Evolutionary conservation across 345 rosid genomes (phyloP), one percentile per base, ranked within the genome.

Genomic region (Limnanthes douglasii): DNA sequence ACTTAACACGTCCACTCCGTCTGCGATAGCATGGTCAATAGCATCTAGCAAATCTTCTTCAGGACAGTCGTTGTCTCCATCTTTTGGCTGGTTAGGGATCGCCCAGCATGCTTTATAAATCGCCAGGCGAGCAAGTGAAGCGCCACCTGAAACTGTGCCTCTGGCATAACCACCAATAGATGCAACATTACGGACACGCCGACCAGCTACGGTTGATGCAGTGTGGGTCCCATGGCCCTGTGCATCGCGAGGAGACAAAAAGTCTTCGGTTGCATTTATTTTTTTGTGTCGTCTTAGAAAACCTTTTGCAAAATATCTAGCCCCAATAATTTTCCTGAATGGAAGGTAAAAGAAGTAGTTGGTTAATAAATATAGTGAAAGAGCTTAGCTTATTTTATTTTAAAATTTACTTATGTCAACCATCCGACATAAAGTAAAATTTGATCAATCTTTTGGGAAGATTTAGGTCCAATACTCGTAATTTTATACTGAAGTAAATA

Each of bases 91-190:
- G 22, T 50, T 36, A 0, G 96, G 93, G 8, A 51, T 3, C 0
- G 78, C 61, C 96, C 96, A 85, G 25, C 96, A 79, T 0, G 57
- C 93, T 50, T 85, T 80, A 65, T 80, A 85, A n/a, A 77, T 60
- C 3, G 96, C 73, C 0, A 76, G 60, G 31, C 58, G 86, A 40
- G 75, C 83, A 0, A 60, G 26, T 0, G 93, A 78, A 0, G 93
- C 88, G 0, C 90, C 86, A 0, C 86, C 96, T 0, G 65, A 52
- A 23, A 77, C 73, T 0, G 75, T 65, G 20, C 96, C 96, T n/a
- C 3, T 8, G 1, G 72, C 93, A 0, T 62, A 65, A 3, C 88
- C 79, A 2, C 72, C 78, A 0, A 61, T 44, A 14, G 69, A 65
- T 0, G 66, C 54, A 1, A 50, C 64, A 0, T 45, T 18, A 0